Evolutionary conservation across 2,329 filamentous ascomycete species (phyloP), one percentile per base, ranked within the genome.

Genomic region (Aspergillus sp.): DNA sequence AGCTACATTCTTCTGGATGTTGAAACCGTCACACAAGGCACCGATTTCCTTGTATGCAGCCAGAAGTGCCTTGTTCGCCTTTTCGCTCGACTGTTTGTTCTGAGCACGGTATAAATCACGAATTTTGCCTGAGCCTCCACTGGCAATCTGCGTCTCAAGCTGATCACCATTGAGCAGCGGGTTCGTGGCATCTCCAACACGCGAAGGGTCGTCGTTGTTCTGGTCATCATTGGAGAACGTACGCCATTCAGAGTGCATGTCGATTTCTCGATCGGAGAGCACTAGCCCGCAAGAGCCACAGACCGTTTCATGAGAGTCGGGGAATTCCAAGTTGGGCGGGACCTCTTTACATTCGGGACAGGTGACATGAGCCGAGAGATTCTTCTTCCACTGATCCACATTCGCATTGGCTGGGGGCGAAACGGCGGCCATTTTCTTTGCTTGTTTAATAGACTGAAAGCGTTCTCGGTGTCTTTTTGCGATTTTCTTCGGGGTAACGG

Each of bases 151-250:
- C 5, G 90, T 96, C 61, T 90, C 83, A 37, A 96, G 82, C 70
- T 95, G 90, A 52, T 89, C 86, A 44, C 90, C 90, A 60, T 95
- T 90, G 45, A 95, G 78, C 35, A 98, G 82, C 42, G 88, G 85
- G 62, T 97, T 96, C 48, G 86, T 85, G 5, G 86, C 88, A 57
- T 97, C 93, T 73, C 93, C 93, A 53, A 98, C 91, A 89, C 93
- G 93, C 46, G 90, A 96, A 5, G 94, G 93, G 56, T 98, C 93
- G 58, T 97, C 94, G 61, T 88, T 90, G 60, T 88, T 89, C 67
- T 95, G 89, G 65, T 98, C 94, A 62, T 98, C 93, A 65, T 97
- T 97, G 63, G 90, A 90, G 71, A 98, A 98, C 1, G 93, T 98
- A 64, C 93, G 88, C 93, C 93, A 98, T 72, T 98, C 93, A 38